Base-by-base conservation (phyloP, 495 filamentous ascomycete species). In the Neurospora sp. region DNA sequence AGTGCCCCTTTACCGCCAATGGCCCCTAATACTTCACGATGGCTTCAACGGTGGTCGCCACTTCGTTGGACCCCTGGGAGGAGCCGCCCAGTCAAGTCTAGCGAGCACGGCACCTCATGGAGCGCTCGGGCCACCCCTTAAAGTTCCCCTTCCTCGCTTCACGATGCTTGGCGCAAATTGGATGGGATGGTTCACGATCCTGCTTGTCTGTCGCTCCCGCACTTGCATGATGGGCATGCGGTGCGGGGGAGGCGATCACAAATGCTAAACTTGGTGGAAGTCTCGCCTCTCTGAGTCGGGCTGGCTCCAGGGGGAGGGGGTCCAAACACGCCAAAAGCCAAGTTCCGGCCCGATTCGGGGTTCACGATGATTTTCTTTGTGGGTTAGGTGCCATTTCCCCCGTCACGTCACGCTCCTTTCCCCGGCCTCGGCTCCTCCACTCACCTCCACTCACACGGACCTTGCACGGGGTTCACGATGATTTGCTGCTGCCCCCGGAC, bases 21-120 rank as follows among this genome's bases (percentile, higher is more conserved):
- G 53, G 53, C 53, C 20, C 48, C 53, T 31, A 35, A 61, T 16
- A 61, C 53, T 72, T 77, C 75, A 77, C 75, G 74, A 77, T 77
- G 42, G 74, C 74, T 72, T 77, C 75, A 77, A 41, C 22, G 37
- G 69, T 31, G 12, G 10, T 61, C 27, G 53, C 53, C 53, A 61
- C 53, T 65, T 61, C 5, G 53, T 35, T 65, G 27, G 53, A 35
- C 53, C 27, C 53, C 53, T 65, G 53, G 53, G 53, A 65, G 53
- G 27, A 65, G 53, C 53, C 53, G 53, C 27, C 53, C 53, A 65
- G 53, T 12, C 6, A 61, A 61, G 14, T 31, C 53, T 65, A 61
- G 6, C 45, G 45, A 22, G 4, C 45, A 45, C 48, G 6, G 48
- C 48, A 59, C 48, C 48, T 10, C 53, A 65, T 9, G 53, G 53